Evolutionary conservation across 1,284 basidiomycete species (phyloP), one percentile per base, ranked within the genome.

Genomic region (Tausonia pullulans): DNA sequence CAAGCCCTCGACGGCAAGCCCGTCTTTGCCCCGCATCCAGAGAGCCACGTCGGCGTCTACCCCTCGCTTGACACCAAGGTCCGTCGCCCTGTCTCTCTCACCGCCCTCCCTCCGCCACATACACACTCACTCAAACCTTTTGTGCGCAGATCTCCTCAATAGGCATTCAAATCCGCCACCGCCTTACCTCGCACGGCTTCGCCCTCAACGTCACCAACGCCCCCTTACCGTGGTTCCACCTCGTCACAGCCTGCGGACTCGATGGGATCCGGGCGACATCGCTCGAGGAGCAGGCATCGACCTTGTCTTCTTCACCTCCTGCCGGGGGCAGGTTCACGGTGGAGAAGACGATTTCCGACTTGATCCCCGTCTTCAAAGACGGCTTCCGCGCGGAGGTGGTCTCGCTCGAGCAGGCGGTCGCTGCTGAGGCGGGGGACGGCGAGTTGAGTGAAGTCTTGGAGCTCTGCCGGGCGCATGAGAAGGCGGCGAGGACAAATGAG

Each of bases 121-220:
- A 27, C 27, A 27, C 27, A 27, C 27, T 27, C 27, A 16, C 16
- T 39, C 7, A 7, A 11, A 55, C 13, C 5, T 14, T n/a, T 11
- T 45, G 3, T 53, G 84, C 83, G 52, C 93, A 98, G 78, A 82
- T 98, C 69, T 90, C 86, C 7, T 95, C 91, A 67, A 95, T 99
- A 66, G 96, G 96, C 58, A 91, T 99, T 61, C 94, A 98, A 76
- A 87, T 99, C 51, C 85, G 92, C 59, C 92, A 98, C 72, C 83
- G 95, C 48, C 82, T 99, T 66, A 93, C 93, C 46, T 88, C 86
- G 27, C 96, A 99, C 74, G 96, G 96, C 0, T 97, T 99, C 75
- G 85, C 94, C 2, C 79, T 98, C 73, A 99, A 99, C 75, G 79
- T 98, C 66, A 91, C 90, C 0, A 76, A 78, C 14, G 85, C 93